Evolutionary conservation across 75 land plant genomes (phyloP).

Genomic region (Sequoia sempervirens): DNA sequence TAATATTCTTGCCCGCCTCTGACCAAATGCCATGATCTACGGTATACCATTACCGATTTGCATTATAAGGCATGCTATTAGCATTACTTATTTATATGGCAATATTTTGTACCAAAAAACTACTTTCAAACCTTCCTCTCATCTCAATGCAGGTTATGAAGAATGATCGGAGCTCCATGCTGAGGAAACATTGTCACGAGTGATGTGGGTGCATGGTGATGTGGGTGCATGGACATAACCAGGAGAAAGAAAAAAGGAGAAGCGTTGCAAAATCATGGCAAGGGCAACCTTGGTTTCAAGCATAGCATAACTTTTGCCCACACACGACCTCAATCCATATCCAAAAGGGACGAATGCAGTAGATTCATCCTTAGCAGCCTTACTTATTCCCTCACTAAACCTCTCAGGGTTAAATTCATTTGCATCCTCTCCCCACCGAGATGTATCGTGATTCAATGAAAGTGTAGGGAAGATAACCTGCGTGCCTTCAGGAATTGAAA

Average conservation of each 20-base stretch:
- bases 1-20: too few species aligned
- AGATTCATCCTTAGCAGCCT: slow-evolving; percentile 27
- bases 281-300: slow-evolving; percentile 33
- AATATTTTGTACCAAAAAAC: too few species aligned
- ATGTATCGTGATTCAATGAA: slow-evolving; percentile 23
- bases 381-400: slow-evolving; percentile 31
- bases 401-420: slow-evolving; percentile 41
- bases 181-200: slow-evolving; percentile 14
- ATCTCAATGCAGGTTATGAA: background rate
- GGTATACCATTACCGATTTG: too few species aligned
- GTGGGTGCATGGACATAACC: slow-evolving; percentile 13
- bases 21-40: too few species aligned
- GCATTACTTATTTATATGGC: too few species aligned
- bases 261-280: slow-evolving; percentile 33
- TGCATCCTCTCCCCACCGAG: slow-evolving; percentile 44
- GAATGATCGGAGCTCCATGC: slow-evolving; percentile 15
- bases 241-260: slow-evolving; percentile 28
- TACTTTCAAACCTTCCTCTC: too few species aligned
- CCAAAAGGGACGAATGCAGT: slow-evolving; percentile 31
- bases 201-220: slow-evolving; percentile 16
- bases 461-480: background rate
- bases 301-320: slow-evolving; percentile 43
- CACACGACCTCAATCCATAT: slow-evolving; percentile 38
- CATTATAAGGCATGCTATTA: too few species aligned
- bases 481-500: slow-evolving; percentile 18